These are phyloP conservation scores for Hordeum pubiflorum DNA, from an alignment of 202 grass and related monocot genomes.

Conservation along the genomic window DNA sequence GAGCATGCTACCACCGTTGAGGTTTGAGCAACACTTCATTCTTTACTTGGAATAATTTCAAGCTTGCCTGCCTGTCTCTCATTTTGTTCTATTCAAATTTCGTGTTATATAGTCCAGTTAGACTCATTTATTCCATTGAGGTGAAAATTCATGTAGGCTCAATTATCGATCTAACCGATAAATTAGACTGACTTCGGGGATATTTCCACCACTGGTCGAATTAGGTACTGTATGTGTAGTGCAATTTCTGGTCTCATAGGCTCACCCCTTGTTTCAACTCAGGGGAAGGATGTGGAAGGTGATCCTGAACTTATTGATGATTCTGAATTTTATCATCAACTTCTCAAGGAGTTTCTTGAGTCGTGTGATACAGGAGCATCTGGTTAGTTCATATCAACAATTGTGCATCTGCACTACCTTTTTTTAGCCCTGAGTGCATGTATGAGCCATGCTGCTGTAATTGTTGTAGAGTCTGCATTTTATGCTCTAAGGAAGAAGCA, in stretches of 20 bases:
- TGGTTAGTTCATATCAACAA: slow-evolving; percentile 36
- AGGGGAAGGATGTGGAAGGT: slow-evolving; percentile 49
- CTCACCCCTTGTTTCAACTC: background rate
- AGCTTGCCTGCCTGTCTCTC: background rate
- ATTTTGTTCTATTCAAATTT: slow-evolving; percentile 3
- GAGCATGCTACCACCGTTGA: slow-evolving; percentile 25
- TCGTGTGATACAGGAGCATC: slow-evolving; percentile 59
- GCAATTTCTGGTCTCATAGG: background rate
- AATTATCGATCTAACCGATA: background rate
- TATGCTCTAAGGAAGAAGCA: slow-evolving; percentile 73
- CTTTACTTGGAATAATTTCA: slow-evolving; percentile 1
- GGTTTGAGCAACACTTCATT: slow-evolving; percentile 37
- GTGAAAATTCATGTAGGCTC: background rate
- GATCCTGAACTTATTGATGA: slow-evolving; percentile 86
- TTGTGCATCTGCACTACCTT: background rate
- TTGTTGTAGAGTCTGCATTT: slow-evolving; percentile 52
- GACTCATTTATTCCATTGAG: background rate
- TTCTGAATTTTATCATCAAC: slow-evolving; percentile 93
- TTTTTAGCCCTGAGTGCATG: background rate
- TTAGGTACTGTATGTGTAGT: background rate
- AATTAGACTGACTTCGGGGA: background rate
- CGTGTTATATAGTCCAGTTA: background rate
- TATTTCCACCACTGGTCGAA: background rate
- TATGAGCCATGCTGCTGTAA: background rate
- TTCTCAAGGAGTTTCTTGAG: slow-evolving; percentile 88